Base-by-base conservation (phyloP, 1,284 basidiomycete genomes). In the Sanguinoderma infundibulare region DNA sequence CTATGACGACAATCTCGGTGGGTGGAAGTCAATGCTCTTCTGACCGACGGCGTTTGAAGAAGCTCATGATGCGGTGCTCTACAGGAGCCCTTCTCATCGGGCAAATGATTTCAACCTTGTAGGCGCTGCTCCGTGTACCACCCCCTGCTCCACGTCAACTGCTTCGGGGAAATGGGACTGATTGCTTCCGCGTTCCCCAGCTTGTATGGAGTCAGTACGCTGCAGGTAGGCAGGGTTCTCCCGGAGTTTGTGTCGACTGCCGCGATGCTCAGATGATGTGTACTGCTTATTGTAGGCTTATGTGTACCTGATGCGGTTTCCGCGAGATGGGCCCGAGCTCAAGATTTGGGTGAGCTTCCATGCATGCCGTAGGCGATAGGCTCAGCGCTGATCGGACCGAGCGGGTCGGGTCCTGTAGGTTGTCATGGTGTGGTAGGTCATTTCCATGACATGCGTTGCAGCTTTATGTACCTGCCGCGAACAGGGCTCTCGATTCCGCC, bases 81-180 rank as follows among this genome's bases (percentile, higher is more conserved):
- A 14, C 55, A 66, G 65, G 65, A 28, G 65, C 65, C 8, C 65
- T 66, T 46, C 65, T 66, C 62, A 64, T 66, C 55, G 65, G 65
- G 38, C 65, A 66, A 50, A 66, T 66, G 62, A 63, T 66, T 28
- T 66, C 65, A 26, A 66, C 65, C 53, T 66, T 66, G 65, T 63
- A 28, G 35, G 61, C 60, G 22, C 50, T 34, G 39, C 28, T 59
- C 20, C 26, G n/a, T n/a, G n/a, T n/a, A 44, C 40, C n/a, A 20
- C 26, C 30, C 17, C 47, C 20, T 49, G 38, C 38, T 49, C 30
- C 46, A 32, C 26, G 3, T 24, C 20, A 20, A 1, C n/a, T 9
- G 2, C 32, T 32, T 50, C 32, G 32, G 30, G 22, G 30, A 30
- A 38, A 36, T 12, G 34, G 32, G 44, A 8, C 34, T 40, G 32